Evolutionary conservation across 306 rosid genomes (phyloP), one percentile per base, ranked within the genome.

Genomic region (Pterocarpus santalinus): DNA sequence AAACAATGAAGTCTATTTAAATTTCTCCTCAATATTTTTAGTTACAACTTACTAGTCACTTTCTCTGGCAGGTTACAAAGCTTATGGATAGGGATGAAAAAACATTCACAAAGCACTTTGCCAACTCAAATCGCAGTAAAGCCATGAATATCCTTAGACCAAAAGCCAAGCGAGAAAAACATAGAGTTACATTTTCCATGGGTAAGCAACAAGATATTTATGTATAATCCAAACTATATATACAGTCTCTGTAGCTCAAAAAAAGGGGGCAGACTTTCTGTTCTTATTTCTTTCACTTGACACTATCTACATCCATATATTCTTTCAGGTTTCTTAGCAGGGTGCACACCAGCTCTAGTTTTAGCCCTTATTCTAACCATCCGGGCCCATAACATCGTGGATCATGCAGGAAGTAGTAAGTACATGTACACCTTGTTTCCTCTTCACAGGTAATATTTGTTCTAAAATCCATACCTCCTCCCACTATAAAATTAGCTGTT

Each of bases 391-490:
- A 79, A 86, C 17, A 56, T 92, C 78, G 12, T 85, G 75, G 61
- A 81, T 22, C 30, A 65, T 44, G 8, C 32, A 10, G 91, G 85
- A n/a, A 65, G 75, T 17, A 55, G 70, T 0, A 46, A 81, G 73
- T 92, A 92, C 80, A 90, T 92, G 95, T 88, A 90, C 12, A 88
- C 77, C 82, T 68, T 92, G 91, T 90, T 92, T 76, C 97, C 97
- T 15, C 88, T 92, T 8, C 87, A 92, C 78, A 92, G 95, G 97
- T 88, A 74, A 53, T 15, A 53, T 15, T 53, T 53, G 22, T 53
- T 53, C 16, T 49, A 49, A 49, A 49, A 13, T 49, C 8, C 60
- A 53, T 2, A 12, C 16, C 56, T 8, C 49, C 5, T 43, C 49
- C 49, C 49, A 38, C 5, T 38, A 38, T 38, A 4, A 38, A 38